These are phyloP conservation scores for Phytophthora rubi DNA, from an alignment of 352 stramenopile genomes.

Conservation along the genomic window DNA sequence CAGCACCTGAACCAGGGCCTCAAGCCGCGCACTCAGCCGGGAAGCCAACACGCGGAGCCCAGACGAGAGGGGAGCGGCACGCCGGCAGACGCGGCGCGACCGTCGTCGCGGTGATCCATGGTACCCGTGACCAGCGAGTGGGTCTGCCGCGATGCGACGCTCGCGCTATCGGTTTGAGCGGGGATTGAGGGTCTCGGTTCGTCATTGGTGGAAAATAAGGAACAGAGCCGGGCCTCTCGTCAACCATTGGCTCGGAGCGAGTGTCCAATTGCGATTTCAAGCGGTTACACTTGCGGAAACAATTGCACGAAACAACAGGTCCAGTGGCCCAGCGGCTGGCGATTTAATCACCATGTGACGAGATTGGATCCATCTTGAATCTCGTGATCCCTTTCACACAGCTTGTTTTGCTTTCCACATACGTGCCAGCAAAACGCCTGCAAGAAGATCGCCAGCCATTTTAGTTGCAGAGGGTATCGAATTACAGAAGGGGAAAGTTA, in stretches of 20 bases:
- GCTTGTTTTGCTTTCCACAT: too few species aligned
- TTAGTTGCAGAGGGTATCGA: neutral
- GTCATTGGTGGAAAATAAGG: conserved; percentile 29
- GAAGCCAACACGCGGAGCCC: neutral
- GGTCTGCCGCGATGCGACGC: conserved; percentile 14
- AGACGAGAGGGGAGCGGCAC: too few species aligned
- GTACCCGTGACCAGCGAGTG: neutral
- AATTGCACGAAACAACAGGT: too few species aligned
- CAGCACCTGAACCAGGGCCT: too few species aligned
- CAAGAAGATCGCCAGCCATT: neutral
- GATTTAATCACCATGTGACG: too few species aligned
- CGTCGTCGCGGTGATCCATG: conserved; percentile 13
- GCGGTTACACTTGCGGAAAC: too few species aligned
- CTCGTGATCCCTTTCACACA: too few species aligned
- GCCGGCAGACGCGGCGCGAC: neutral
- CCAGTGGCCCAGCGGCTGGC: too few species aligned
- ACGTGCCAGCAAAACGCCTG: too few species aligned
- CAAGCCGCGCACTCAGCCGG: neutral
- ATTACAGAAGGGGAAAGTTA: neutral
- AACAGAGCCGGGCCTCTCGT: conserved; percentile 12
- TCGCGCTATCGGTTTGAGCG: neutral
- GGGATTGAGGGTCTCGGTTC: conserved; percentile 1
- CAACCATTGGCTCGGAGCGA: neutral
- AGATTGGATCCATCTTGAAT: too few species aligned
- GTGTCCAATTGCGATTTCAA: conserved; percentile 13